Percentiles rank a stretch among this genome's conserved stretches.
These are phyloP conservation scores for Komagataea norvegica DNA, from an alignment of 1,139 yeast genomes.

Conservation along the genomic window DNA sequence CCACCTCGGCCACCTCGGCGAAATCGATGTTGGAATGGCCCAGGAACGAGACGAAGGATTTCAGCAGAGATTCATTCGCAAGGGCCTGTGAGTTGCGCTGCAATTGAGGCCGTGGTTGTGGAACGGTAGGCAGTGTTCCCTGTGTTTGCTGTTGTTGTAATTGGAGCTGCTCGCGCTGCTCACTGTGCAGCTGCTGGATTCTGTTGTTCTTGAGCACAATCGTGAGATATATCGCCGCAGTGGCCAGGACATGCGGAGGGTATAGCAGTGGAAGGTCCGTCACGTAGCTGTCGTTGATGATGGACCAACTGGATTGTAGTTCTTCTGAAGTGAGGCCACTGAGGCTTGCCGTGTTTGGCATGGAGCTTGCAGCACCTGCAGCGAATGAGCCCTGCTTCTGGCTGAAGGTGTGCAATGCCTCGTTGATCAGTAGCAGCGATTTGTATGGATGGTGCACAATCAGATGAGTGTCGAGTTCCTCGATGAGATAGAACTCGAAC, in stretches of 20 bases:
- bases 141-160: neutral
- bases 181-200: constrained; percentile 18
- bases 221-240: constrained; percentile 73
- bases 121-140: neutral
- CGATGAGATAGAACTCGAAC: constrained; percentile 88
- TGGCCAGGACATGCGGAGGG: constrained; percentile 90
- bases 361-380: constrained; percentile 1
- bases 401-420: constrained; percentile 36
- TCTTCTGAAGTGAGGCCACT: constrained; percentile 48
- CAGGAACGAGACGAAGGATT: constrained; percentile 54
- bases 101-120: neutral
- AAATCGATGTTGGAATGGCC: constrained; percentile 74
- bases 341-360: neutral
- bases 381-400: constrained; percentile 14
- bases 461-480: constrained; percentile 78
- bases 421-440: constrained; percentile 58
- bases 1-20: constrained; percentile 70
- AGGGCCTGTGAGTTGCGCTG: constrained; percentile 5
- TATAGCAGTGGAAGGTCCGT: constrained; percentile 78
- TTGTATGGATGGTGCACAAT: constrained; percentile 88
- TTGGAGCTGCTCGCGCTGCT: constrained; percentile 3
- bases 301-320: constrained; percentile 81
- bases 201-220: constrained; percentile 49
- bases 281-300: constrained; percentile 83
- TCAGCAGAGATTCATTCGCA: constrained; percentile 8